phyloP scores from a whole-genome alignment of 805 yeast genomes.

The Ogataea neopini region DNA sequence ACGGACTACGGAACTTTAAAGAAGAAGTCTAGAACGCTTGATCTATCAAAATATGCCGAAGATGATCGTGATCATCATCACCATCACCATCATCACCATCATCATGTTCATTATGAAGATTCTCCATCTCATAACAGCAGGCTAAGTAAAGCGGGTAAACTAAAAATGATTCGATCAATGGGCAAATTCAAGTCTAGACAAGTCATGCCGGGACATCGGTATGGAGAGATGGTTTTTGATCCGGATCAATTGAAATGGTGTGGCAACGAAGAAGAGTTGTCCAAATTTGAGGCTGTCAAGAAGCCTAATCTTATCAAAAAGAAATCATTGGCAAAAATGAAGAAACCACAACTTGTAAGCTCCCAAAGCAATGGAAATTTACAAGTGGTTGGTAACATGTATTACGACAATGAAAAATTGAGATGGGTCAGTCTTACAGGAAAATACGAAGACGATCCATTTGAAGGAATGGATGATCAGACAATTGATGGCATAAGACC shows the following conservation, averaged over 20 bases:
- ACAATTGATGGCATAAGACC: slow-evolving; percentile 9
- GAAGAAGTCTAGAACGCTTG: slow-evolving; percentile 29
- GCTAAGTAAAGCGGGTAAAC: slow-evolving; percentile 34
- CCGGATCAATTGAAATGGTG: slow-evolving; percentile 57
- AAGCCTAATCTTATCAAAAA: slow-evolving; percentile 41
- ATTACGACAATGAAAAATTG: slow-evolving; percentile 56
- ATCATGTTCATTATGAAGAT: slow-evolving; percentile 7
- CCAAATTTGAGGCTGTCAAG: slow-evolving; percentile 46
- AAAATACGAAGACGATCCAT: slow-evolving; percentile 45
- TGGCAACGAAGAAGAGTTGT: slow-evolving; percentile 61
- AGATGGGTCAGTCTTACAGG: slow-evolving; percentile 58
- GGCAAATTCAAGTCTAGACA: slow-evolving; percentile 29
- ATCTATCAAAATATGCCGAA: slow-evolving; percentile 32
- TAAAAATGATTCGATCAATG: slow-evolving; percentile 31
- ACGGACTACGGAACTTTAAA: slow-evolving; percentile 26
- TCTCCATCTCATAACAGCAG: slow-evolving; percentile 22
- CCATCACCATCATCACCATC: slow-evolving; percentile 12
- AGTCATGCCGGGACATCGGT: slow-evolving; percentile 32
- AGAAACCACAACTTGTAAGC: background rate
- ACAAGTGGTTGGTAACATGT: slow-evolving; percentile 56
- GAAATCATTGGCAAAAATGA: slow-evolving; percentile 16
- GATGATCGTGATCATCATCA: slow-evolving; percentile 14
- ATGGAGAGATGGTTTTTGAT: slow-evolving; percentile 54
- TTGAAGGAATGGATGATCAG: slow-evolving; percentile 51
- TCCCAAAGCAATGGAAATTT: slow-evolving; percentile 27